These are phyloP conservation scores for Cymbomonas tetramitiformis DNA, from an alignment of 139 green algal genomes.

Conservation along the genomic window DNA sequence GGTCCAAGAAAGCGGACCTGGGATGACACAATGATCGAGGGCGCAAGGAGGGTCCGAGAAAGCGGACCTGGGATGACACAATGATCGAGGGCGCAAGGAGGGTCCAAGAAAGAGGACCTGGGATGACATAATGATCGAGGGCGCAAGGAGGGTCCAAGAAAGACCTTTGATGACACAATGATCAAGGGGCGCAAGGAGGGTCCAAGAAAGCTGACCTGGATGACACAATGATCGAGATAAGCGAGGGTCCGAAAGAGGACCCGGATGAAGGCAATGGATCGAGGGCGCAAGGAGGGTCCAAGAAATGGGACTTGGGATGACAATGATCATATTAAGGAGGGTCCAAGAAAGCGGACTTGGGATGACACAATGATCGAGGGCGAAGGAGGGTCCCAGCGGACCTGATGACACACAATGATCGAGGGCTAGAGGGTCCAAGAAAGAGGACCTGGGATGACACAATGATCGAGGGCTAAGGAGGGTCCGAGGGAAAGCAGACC, in stretches of 20 bases:
- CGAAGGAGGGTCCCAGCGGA: conserved; percentile 9
- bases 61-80: conserved; percentile 57
- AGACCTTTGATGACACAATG: conserved; percentile 47
- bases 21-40: conserved; percentile 41
- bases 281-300: conserved; percentile 17
- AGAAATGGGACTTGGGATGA: conserved; percentile 54
- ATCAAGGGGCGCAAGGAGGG: no score
- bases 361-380: no score
- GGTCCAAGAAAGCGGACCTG: conserved; percentile 57
- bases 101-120: no score
- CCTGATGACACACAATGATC: conserved; percentile 61
- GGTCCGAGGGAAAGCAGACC: conserved; percentile 44
- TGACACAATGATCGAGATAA: conserved; percentile 45
- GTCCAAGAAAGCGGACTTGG: no score
- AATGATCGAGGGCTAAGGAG: conserved; percentile 43
- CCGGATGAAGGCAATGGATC: conserved; percentile 44
- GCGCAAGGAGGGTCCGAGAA: no score
- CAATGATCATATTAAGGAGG: conserved; percentile 34
- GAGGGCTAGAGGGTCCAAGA: no score
- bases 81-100: conserved; percentile 25
- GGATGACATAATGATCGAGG: no score
- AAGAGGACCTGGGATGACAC: no score
- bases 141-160: conserved; percentile 16
- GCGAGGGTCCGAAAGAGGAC: conserved; percentile 46
- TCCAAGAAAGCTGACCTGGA: no score